Evolutionary conservation across 192 early-diverging fungal genomes (phyloP), one percentile per base, ranked within the genome.

Genomic region (Coemansia sp.): DNA sequence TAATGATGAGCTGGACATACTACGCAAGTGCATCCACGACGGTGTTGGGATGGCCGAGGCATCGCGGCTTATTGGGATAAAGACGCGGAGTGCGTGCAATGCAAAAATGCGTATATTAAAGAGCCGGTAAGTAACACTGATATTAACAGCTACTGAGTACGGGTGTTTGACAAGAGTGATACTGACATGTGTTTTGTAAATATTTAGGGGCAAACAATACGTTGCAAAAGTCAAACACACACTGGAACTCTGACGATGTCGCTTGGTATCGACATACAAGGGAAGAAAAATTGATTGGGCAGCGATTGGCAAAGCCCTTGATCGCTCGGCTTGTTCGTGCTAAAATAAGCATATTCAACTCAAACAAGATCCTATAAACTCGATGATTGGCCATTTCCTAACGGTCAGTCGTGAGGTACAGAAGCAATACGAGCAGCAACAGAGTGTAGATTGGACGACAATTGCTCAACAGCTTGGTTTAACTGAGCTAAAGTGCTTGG

Each of bases 391-490:
- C 1, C 1, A 49, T 24, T 6, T 2, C 21, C 25, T 32, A 14
- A 15, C 47, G 8, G 23, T 49, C 12, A 55, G 53, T 17, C 7
- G 23, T 60, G 48, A 49, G 25, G 24, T 29, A 15, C 15, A 22
- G 17, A 35, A 25, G 12, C 21, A 60, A 32, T 50, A 60, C 22
- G 4, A 29, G 12, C 27, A 60, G 24, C n/a, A 29, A 6, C 8
- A 19, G 5, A 14, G 38, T 2, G 54, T 69, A n/a, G 48, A 62
- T 19, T 69, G 67, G 67, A 12, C 29, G 1, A 8, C n/a, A n/a
- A 25, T 63, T 11, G 38, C 45, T 47, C 6, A 38, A 17, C 27
- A 47, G 10, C 37, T 54, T 10, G 53, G 43, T 0, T 32, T 62
- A 1, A 24, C 14, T 15, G 29, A 41, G 19, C 61, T 2, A 11